Base-by-base conservation (phyloP, 768 basidiomycete species). In the Psilocybe sp. region DNA sequence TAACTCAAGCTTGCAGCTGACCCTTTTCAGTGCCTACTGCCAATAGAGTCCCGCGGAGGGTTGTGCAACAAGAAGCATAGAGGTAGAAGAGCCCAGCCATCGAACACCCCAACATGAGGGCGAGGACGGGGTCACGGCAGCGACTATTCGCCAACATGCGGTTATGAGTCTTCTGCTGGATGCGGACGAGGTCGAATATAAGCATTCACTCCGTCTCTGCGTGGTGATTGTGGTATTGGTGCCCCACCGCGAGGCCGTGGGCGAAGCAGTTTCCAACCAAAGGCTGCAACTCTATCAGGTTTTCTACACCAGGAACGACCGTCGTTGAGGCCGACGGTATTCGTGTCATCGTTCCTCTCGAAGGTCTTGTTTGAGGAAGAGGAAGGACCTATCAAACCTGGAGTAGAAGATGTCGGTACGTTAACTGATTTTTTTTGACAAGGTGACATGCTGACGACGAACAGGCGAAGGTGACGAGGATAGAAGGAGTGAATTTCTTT, bases 251-350 rank as follows among this genome's bases (percentile, higher is more conserved):
- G 50, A 37, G 56, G 52, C 39, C 60, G 66, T 42, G 64, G 65
- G 36, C 52, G 66, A 41, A 63, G 64, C 2, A 56, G 59, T 2
- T 63, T 66, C 10, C 64, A 64, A 33, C 71, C 66, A 57, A 53
- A 68, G 15, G 62, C 68, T 10, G 58, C 64, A n/a, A 75, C 75
- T 1, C 70, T 86, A 14, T 86, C 85, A 1, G 74, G 70, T 19
- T 58, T 84, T 38, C 68, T 87, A 6, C 73, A 78, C 51, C 66
- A 75, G 19, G 78, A 81, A 35, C 69, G 89, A 23, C 87, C 86
- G 1, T 69, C 82, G 0, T 70, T 91, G 14, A 71, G 72, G n/a
- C 89, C 89, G 0, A 69, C 92, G 54, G 67, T 68, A 11, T 92
- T 92, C 55, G 87, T 92, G 11, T 80, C 72, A 14, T 81, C 85